Base-by-base conservation (phyloP, 2,329 filamentous ascomycete genomes). In the Fusarium sp. region DNA sequence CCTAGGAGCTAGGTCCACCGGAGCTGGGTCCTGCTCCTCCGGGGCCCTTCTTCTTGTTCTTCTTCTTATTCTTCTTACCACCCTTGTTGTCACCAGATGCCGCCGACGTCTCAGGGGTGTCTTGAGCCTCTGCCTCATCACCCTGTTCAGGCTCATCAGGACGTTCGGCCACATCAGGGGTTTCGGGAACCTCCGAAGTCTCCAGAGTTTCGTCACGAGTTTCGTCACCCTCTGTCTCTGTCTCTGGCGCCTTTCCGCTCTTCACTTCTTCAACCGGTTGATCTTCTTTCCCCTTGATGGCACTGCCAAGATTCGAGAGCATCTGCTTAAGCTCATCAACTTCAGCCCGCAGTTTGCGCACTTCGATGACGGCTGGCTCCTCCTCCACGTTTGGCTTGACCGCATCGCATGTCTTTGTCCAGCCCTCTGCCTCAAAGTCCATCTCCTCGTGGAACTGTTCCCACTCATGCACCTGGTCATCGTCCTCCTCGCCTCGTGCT, bases 401-500 rank as follows among this genome's bases (percentile, higher is more conserved):
- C n/a, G 87, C 84, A 60, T 91, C 88, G 4, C 98, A 95, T 66
- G 89, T 92, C 87, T 97, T 95, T 39, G 89, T 87, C 97, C 97
- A 99, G 0, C 93, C 94, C 71, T 96, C 94, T 1, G 89, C 87
- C 79, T 97, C 94, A 78, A 97, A 94, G 80, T 98, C 93, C 23
- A 96, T 81, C 62, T 93, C 89, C 8, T 86, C 86, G 10, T 87
- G 84, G 80, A 96, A 86, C 81, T 98, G 93, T 84, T 99, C 97
- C 97, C 97, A 99, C 81, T 98, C 96, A 80, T 98, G 93, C 10
- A 93, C 85, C 1, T 91, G 91, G 75, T 98, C 95, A 76, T 99
- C 97, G 75, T 99, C 97, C 4, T 93, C 93, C 76, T 98, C 95
- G 43, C 95, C 95, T 18, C 93, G 86, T 18, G 88, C 89, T 1